phyloP scores from a whole-genome alignment of 305 asterid genomes.

The Rubia balearica region DNA sequence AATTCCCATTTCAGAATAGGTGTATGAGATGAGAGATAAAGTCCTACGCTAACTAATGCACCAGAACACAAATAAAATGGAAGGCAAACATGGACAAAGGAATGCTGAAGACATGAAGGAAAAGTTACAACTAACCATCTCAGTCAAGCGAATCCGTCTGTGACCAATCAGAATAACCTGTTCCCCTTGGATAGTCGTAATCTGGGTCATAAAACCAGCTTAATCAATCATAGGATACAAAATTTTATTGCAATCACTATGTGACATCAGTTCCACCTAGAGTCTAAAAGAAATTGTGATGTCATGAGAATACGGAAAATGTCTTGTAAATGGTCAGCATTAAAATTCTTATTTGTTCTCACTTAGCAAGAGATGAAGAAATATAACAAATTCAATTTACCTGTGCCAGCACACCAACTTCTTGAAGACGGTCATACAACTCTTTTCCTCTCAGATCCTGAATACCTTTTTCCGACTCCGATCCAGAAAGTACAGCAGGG shows the following conservation, averaged over 20 bases:
- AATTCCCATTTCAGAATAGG: neutral
- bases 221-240: conserved; percentile 25
- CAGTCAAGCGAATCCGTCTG: conserved; percentile 83
- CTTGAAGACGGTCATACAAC: conserved; percentile 75
- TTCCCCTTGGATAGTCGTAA: conserved; percentile 88
- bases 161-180: conserved; percentile 93
- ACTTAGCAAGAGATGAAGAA: neutral
- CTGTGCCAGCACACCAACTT: conserved; percentile 95
- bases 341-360: neutral
- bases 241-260: neutral
- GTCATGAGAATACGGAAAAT: neutral
- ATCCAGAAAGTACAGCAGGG: conserved; percentile 33
- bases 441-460: conserved; percentile 85
- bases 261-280: neutral
- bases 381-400: conserved; percentile 26
- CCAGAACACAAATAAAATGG: neutral
- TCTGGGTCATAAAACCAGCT: conserved; percentile 45
- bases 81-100: neutral
- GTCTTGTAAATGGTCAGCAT: neutral
- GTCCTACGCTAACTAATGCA: neutral
- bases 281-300: neutral
- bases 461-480: conserved; percentile 61
- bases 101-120: neutral
- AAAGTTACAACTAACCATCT: conserved; percentile 45
- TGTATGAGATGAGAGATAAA: neutral